Evolutionary conservation across 768 basidiomycete genomes (phyloP), one percentile per base, ranked within the genome.

Genomic region (Hypholoma sublateritium): DNA sequence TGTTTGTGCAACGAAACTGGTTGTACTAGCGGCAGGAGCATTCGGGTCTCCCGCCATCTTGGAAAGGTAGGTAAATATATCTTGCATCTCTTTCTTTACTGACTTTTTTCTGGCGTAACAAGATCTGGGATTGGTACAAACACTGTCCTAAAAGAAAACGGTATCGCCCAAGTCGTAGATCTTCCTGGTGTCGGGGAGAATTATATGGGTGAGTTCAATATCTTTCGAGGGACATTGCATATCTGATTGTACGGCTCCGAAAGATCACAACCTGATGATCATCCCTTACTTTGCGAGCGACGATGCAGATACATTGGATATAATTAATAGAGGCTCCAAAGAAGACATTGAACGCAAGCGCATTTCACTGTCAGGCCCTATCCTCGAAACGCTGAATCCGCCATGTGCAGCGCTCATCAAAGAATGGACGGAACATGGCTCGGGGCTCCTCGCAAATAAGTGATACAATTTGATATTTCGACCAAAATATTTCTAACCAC

Each of bases 151-250:
- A 63, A 76, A 24, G 69, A 69, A 35, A 69, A 80, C 50, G 76
- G 74, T 12, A 79, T 92, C 32, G 60, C 69, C 6, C 72, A 76
- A 58, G 51, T 82, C 35, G 75, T 87, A 13, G 82, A 89, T 51
- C 79, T 91, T 14, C 88, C 88, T 2, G 86, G 86, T 17, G 90
- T 94, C 0, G 90, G 91, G 2, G 84, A 87, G 65, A 82, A 89
- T 57, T 83, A 80, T 50, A 74, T 77, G 59, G 83, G 82, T 79
- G 50, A 39, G 60, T 25, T 21, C 4, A 22, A 12, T 32, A 14
- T 1, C 9, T 17, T 24, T 51, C 35, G 8, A 41, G 21, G 22
- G 19, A 45, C 22, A 9, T 21, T 21, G 21, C 44, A 19, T 19
- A 21, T 13, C 35, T 16, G 17, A 37, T 22, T 35, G 4, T 14